Conservation (phyloP, 2,329 filamentous ascomycete species). For the Penicillium sp. region DNA sequence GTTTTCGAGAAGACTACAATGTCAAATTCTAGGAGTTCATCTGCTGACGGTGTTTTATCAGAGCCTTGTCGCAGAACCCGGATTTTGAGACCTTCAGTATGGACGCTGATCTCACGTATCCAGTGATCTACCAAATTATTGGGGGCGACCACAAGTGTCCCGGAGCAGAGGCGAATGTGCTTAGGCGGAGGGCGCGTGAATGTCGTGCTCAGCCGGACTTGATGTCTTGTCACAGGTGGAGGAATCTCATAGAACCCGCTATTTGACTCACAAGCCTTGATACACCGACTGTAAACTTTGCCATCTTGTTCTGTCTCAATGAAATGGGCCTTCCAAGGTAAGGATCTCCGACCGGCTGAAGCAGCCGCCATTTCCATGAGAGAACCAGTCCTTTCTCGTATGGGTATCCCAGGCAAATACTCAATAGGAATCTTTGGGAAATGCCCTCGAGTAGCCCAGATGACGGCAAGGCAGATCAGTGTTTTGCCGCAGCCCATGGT, state of each 20-base stretch:
- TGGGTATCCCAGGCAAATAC: constrained; percentile 43
- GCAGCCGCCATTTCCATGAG: constrained; percentile 75
- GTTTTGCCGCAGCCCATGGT: constrained; percentile 72
- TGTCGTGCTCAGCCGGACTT: constrained; percentile 43
- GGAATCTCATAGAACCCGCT: constrained; percentile 60
- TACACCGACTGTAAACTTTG: constrained; percentile 55
- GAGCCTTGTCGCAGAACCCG: constrained; percentile 58
- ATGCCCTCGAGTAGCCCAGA: constrained; percentile 72
- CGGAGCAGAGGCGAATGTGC: constrained; percentile 61
- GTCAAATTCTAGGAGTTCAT: constrained; percentile 66
- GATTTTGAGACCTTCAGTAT: constrained; percentile 66
- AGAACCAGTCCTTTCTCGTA: constrained; percentile 55
- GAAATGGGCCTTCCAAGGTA: constrained; percentile 70
- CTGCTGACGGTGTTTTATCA: constrained; percentile 55
- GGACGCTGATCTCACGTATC: constrained; percentile 75
- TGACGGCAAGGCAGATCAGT: constrained; percentile 73
- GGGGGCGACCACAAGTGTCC: constrained; percentile 77
- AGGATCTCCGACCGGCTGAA: constrained; percentile 61
- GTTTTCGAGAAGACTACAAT: constrained; percentile 73
- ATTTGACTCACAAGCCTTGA: constrained; percentile 57
- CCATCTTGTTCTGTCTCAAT: constrained; percentile 50
- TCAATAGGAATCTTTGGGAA: constrained; percentile 64
- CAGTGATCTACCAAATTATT: constrained; percentile 82
- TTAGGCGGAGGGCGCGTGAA: constrained; percentile 41
- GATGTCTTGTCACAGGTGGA: constrained; percentile 41